Evolutionary conservation across 116 monocot genomes (phyloP).

Genomic region (Iris pallida): DNA sequence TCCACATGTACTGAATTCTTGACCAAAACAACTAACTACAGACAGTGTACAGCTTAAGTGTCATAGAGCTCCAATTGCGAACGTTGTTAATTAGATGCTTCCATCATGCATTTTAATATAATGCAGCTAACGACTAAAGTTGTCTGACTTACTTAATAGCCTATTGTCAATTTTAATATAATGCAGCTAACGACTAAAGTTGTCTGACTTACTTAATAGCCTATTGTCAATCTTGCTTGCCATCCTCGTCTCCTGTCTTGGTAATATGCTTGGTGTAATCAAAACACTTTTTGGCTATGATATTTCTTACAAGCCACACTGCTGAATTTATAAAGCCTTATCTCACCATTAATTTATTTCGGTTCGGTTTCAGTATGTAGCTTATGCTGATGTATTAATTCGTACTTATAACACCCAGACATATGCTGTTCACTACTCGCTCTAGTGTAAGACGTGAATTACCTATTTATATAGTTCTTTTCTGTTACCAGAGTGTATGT

Average conservation of each 20-base stretch:
- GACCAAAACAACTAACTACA: too few relatives aligned
- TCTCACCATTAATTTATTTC: neutral
- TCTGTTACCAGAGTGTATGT: neutral
- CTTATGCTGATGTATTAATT: constrained; percentile 95
- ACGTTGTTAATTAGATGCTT: too few relatives aligned
- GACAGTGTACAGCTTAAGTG: too few relatives aligned
- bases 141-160: too few relatives aligned
- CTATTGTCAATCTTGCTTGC: constrained; percentile 93
- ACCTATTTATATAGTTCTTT: neutral
- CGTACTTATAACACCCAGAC: constrained; percentile 97
- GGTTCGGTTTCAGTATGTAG: constrained; percentile 72
- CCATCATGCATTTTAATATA: too few relatives aligned
- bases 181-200: too few relatives aligned
- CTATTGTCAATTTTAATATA: too few relatives aligned
- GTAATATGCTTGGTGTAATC: constrained; percentile 32
- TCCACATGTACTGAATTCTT: too few relatives aligned
- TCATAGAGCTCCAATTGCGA: too few relatives aligned
- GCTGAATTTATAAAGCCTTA: neutral
- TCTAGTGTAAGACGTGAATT: constrained; percentile 64
- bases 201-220: too few relatives aligned
- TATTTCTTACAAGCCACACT: neutral
- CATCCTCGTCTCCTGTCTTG: constrained; percentile 96
- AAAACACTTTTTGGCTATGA: neutral
- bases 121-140: too few relatives aligned
- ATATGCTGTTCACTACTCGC: constrained; percentile 93